Evolutionary conservation across 768 basidiomycete genomes (phyloP).

Genomic region (Phylloporus rhodoxanthus): DNA sequence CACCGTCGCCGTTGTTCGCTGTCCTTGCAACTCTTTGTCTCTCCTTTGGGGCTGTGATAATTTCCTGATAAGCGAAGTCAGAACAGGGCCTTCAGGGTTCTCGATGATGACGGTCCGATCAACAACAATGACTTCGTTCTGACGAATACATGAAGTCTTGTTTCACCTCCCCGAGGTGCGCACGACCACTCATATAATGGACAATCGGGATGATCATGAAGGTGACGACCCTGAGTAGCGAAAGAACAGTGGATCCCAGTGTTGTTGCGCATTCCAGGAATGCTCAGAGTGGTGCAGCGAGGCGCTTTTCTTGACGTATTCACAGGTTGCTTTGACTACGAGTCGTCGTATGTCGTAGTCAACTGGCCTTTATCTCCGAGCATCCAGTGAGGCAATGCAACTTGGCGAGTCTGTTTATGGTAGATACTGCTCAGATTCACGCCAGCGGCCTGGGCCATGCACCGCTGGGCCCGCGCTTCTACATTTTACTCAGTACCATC

Average conservation of each 20-base stretch:
- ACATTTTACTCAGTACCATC: too few relatives aligned
- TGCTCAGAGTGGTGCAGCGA: background rate
- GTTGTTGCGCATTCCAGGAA: background rate
- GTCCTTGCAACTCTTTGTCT: conserved; percentile 13
- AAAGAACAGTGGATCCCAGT: background rate
- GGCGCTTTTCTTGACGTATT: too few relatives aligned
- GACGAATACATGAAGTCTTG: background rate
- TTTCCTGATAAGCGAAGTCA: background rate
- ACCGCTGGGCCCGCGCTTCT: background rate
- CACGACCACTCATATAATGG: background rate
- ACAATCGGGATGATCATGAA: background rate
- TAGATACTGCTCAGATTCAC: background rate
- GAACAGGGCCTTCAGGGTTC: background rate
- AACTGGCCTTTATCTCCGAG: background rate
- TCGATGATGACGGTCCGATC: background rate
- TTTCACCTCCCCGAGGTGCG: background rate
- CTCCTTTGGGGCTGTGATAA: conserved; percentile 1
- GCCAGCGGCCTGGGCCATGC: background rate
- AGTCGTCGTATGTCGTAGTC: background rate
- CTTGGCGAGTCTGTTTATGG: background rate
- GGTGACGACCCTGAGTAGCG: background rate
- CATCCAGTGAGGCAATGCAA: background rate
- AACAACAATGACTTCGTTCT: background rate
- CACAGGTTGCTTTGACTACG: too few relatives aligned
- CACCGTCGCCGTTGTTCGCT: background rate